Percentiles rank a stretch among this genome's conserved stretches.
These are phyloP conservation scores for Purpureocillium takamizusanense DNA, from an alignment of 2,329 filamentous ascomycete genomes.

Conservation along the genomic window DNA sequence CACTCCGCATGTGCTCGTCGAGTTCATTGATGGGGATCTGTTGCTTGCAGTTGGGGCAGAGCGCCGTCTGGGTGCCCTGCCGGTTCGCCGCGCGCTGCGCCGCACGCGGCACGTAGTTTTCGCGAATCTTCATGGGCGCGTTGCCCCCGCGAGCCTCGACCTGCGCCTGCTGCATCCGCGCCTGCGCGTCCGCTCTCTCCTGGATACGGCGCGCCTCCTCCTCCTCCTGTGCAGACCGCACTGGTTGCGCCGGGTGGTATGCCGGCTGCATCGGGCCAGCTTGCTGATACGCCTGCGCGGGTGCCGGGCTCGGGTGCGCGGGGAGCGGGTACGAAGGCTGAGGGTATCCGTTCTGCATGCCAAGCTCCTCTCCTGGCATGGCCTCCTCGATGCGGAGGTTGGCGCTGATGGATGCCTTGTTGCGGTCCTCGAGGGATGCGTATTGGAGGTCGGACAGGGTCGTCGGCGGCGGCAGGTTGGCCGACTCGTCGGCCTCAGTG, in stretches of 20 bases:
- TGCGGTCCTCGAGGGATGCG: constrained; percentile 90
- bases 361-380: constrained; percentile 63
- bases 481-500: constrained; percentile 77
- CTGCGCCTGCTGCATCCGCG: constrained; percentile 65
- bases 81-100: constrained; percentile 62
- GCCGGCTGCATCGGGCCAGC: constrained; percentile 29
- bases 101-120: constrained; percentile 84
- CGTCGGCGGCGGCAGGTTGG: constrained; percentile 79
- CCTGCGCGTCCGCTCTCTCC: constrained; percentile 50
- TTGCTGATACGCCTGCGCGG: constrained; percentile 29
- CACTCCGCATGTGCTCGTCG: constrained; percentile 84
- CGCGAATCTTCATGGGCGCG: constrained; percentile 78
- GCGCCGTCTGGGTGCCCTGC: constrained; percentile 54
- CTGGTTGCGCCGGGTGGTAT: constrained; percentile 21
- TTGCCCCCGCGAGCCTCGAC: constrained; percentile 63
- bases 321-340: too few relatives aligned
- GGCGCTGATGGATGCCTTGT: constrained; percentile 74
- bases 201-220: constrained; percentile 56
- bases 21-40: constrained; percentile 81
- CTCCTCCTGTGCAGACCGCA: constrained; percentile 40
- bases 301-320: neutral
- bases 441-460: constrained; percentile 88
- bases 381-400: constrained; percentile 89
- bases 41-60: constrained; percentile 91
- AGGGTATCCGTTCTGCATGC: constrained; percentile 36